These are phyloP conservation scores for Sarocladiaceae sp. DNA, from an alignment of 2,329 filamentous ascomycete genomes.

Conservation along the genomic window DNA sequence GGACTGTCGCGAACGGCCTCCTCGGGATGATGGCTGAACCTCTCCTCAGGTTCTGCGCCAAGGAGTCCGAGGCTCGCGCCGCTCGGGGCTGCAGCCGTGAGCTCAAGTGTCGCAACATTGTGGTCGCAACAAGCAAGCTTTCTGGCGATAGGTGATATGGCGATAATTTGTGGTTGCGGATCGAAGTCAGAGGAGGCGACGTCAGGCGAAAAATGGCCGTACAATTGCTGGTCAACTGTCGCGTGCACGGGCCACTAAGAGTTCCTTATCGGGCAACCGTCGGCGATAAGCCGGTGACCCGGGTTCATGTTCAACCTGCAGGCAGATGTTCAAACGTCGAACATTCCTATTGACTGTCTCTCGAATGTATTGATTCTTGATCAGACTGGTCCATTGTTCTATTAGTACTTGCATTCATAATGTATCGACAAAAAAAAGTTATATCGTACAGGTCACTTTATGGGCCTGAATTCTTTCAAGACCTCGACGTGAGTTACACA, in stretches of 20 bases:
- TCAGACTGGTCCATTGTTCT: too few species aligned
- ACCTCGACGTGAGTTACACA: too few species aligned
- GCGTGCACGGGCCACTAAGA: conserved; percentile 1
- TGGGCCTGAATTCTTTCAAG: too few species aligned
- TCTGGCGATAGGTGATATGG: background rate
- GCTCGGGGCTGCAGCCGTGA: conserved; percentile 25
- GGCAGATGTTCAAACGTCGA: too few species aligned
- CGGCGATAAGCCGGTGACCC: background rate
- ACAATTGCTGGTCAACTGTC: background rate
- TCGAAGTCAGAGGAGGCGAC: background rate
- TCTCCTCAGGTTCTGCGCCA: conserved; percentile 18
- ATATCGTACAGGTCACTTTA: too few species aligned
- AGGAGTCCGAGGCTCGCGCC: conserved; percentile 17
- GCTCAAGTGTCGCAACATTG: conserved; percentile 32
- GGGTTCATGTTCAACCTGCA: background rate
- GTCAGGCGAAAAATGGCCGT: conserved; percentile 9
- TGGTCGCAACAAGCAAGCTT: conserved; percentile 8
- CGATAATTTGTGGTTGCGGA: background rate
- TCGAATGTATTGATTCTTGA: too few species aligned
- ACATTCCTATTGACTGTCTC: too few species aligned
- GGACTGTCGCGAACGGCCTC: conserved; percentile 27
- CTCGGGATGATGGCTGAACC: conserved; percentile 15
- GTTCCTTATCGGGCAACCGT: background rate
- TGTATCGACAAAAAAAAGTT: too few species aligned
- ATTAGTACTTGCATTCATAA: too few species aligned